Conservation (phyloP, 805 yeast species). For the Cyberlindnera bimundalis region DNA sequence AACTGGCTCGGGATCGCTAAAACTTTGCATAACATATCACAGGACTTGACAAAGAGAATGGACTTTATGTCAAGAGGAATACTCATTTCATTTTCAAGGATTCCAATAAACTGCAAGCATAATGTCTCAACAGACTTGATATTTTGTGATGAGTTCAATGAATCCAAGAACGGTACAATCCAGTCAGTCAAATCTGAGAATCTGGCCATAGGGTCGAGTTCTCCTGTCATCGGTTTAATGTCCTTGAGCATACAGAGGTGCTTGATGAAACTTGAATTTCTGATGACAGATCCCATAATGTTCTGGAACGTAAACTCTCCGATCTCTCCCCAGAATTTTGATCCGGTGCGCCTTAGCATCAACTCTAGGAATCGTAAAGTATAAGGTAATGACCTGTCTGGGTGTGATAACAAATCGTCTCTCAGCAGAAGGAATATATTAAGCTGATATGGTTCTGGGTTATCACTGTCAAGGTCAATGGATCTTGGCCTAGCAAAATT, state of each 20-base stretch:
- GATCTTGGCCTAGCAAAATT: constrained; percentile 27
- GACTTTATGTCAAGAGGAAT: constrained; percentile 35
- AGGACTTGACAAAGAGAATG: constrained; percentile 31
- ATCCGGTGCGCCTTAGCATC: constrained; percentile 40
- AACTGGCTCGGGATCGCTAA: constrained; percentile 17
- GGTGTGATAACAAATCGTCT: constrained; percentile 49
- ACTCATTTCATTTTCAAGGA: constrained; percentile 34
- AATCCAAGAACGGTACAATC: constrained; percentile 44
- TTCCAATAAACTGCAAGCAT: constrained; percentile 44
- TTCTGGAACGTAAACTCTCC: constrained; percentile 53
- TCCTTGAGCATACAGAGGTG: constrained; percentile 32
- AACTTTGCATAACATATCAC: constrained; percentile 12
- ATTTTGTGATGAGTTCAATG: constrained; percentile 46
- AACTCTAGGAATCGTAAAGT: constrained; percentile 49
- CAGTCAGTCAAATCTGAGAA: constrained; percentile 50
- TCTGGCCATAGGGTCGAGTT: constrained; percentile 30
- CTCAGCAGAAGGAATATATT: constrained; percentile 36
- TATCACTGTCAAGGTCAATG: constrained; percentile 25
- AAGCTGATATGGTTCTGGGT: constrained; percentile 31
- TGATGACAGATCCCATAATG: constrained; percentile 56
- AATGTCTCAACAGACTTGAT: constrained; percentile 52
- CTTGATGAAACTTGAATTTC: constrained; percentile 45
- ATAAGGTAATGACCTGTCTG: constrained; percentile 40
- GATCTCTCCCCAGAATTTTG: constrained; percentile 51
- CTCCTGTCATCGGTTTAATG: constrained; percentile 28